Base-by-base conservation (phyloP, 306 rosid species). In the Geum urbanum region DNA sequence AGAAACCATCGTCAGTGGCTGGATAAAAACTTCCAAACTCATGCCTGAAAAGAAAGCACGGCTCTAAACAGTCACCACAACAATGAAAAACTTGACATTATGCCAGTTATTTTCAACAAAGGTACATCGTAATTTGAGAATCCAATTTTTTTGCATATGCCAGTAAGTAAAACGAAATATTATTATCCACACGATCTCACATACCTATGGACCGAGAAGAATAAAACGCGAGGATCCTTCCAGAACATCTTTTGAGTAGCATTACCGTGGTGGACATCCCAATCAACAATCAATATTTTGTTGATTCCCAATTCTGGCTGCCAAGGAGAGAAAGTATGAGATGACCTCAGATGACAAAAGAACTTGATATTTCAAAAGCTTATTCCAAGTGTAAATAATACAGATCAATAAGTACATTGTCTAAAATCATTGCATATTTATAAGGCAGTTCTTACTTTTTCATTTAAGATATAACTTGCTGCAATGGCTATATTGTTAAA, bases 231-330 rank as follows among this genome's bases (percentile, higher is more conserved):
- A 70, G 95, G 78, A 77, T 94, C 97, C 56, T 73, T 74, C 92
- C 87, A 91, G 73, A 94, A 94, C 92, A 79, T 83, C 79, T 94
- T 94, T 77, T 91, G 99, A 15, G 99, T 94, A 59, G 90, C 99
- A 76, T 94, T 94, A 64, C 99, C 99, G 71, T 94, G 99, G 84
- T 94, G 99, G 11, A 94, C 92, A 44, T 94, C 99, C 99, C 99
- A 94, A 79, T 94, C 99, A 79, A 94, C 99, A 18, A 94, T 86
- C 74, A 94, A 76, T 64, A 94, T 83, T 69, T 86, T 89, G 56
- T 87, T 86, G 19, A 91, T 77, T 4, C 91, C 95, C 78, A 88
- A 55, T 65, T 91, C 95, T 54, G 88, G 95, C 99, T 94, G 97
- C 79, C 74, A 72, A 72, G 63, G 66, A 82, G 66, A 80, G 56